Evolutionary conservation across 1,284 basidiomycete species (phyloP).

Genomic region (Ceratobasidium sp.): DNA sequence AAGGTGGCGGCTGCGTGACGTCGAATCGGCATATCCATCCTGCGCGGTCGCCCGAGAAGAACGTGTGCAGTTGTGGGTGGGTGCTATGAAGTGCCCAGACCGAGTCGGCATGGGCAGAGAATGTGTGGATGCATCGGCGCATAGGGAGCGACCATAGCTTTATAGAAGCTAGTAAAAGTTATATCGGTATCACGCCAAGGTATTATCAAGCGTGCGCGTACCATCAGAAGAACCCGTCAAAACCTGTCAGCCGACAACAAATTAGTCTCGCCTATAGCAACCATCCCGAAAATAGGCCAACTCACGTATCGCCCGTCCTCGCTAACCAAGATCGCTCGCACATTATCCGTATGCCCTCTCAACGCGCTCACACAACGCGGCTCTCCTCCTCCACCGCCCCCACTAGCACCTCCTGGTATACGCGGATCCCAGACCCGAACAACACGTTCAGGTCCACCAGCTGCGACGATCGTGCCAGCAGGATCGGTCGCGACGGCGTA

Average conservation of each 20-base stretch:
- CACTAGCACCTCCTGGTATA: slow-evolving; percentile 67
- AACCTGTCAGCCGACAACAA: slow-evolving; percentile 58
- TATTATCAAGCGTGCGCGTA: slow-evolving; percentile 49
- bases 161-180: slow-evolving; percentile 63
- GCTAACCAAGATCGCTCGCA: slow-evolving; percentile 85
- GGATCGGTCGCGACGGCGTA: slow-evolving; percentile 82
- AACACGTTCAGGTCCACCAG: slow-evolving; percentile 89
- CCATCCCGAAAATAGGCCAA: slow-evolving; percentile 45
- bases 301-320: slow-evolving; percentile 89
- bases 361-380: slow-evolving; percentile 17
- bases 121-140: slow-evolving; percentile 93
- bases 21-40: slow-evolving; percentile 91
- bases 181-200: slow-evolving; percentile 38
- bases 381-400: slow-evolving; percentile 56
- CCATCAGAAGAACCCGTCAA: slow-evolving; percentile 90
- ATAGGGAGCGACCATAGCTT: slow-evolving; percentile 92
- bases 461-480: slow-evolving; percentile 80
- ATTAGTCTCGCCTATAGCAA: not conserved
- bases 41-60: slow-evolving; percentile 94
- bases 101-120: slow-evolving; percentile 92
- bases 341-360: slow-evolving; percentile 92
- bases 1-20: slow-evolving; percentile 53
- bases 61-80: slow-evolving; percentile 87
- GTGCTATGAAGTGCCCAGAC: slow-evolving; percentile 92
- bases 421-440: slow-evolving; percentile 94